Base-by-base conservation (phyloP, 1,284 basidiomycete genomes). In the Vanrija sp. region DNA sequence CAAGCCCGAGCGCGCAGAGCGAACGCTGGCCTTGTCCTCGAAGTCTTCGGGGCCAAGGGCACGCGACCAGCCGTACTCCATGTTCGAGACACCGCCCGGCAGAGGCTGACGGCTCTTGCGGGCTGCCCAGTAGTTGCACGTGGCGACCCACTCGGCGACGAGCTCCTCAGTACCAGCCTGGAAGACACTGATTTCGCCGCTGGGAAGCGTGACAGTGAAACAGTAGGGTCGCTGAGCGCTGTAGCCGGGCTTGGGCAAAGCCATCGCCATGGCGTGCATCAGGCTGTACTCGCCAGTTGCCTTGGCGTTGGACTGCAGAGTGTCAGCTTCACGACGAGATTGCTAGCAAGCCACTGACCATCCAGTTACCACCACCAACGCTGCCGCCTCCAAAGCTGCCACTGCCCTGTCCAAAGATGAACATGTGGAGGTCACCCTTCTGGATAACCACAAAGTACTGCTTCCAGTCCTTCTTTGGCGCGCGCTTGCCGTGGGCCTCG, bases 111-210 rank as follows among this genome's bases (percentile, higher is more conserved):
- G 92, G 74, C 89, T 92, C 61, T 85, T 86, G 34, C 94, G 82
- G 0, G 95, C 95, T 0, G 95, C 91, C 93, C 94, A 98, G 74
- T 98, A 98, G 78, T 98, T 98, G 83, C 94, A 98, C 0, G 95
- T 96, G 34, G 88, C 87, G 8, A 97, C 93, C 95, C 95, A 98
- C 74, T 98, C 95, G 68, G 90, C 89, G 39, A 97, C 92, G 18
- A 98, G 83, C 65, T 97, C 94, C 68, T 96, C 94, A 2, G 95
- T 98, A 1, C 95, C 95, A 0, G 95, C 91, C 76, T 98, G 94
- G 81, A 96, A 97, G 79, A 97, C 94, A 76, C 88, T 94, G 16
- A 92, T 88, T 6, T 86, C 90, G 19, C 93, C 93, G 60, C 85
- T 85, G 0, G 94, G 82, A 44, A 95, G 80, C 0, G 91, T 94